Evolutionary conservation across 2,329 filamentous ascomycete genomes (phyloP).

Genomic region (Aspergillus terreus): DNA sequence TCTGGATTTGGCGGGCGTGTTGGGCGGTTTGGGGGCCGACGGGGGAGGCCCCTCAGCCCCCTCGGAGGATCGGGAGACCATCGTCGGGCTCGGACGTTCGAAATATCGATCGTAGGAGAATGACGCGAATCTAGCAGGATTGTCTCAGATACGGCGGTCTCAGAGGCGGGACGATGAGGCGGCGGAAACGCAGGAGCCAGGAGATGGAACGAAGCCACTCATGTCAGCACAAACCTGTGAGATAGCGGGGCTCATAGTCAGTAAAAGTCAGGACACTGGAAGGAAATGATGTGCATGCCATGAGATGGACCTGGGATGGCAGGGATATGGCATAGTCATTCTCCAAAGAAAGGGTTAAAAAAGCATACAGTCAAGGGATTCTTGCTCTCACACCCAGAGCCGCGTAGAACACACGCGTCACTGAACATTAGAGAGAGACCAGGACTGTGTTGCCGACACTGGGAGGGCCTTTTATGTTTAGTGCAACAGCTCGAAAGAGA

Average conservation of each 20-base stretch:
- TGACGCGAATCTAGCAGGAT: constrained; percentile 5
- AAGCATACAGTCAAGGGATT: constrained; percentile 21
- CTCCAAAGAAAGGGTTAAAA: constrained; percentile 11
- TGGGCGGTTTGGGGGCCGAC: constrained; percentile 30
- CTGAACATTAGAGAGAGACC: constrained; percentile 16
- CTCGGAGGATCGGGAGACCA: constrained; percentile 41
- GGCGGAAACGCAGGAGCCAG: constrained; percentile 32
- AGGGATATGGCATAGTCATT: not conserved
- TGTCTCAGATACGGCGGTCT: constrained; percentile 18
- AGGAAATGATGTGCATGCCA: not conserved
- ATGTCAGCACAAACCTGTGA: constrained; percentile 28
- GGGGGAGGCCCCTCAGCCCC: constrained; percentile 31
- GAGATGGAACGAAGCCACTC: constrained; percentile 25
- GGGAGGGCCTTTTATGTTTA: not conserved
- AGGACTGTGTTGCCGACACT: not conserved
- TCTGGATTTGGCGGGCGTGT: constrained; percentile 37
- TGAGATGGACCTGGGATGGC: not conserved
- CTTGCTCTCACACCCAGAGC: constrained; percentile 24
- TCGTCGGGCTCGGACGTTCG: constrained; percentile 14
- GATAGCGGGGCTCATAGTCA: constrained; percentile 6
- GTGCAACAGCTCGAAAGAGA: not conserved
- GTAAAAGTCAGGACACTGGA: constrained; percentile 12
- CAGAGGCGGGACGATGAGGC: constrained; percentile 18
- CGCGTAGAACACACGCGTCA: constrained; percentile 16
- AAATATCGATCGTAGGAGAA: not conserved